Evolutionary conservation across 352 stramenopile species (phyloP).

Genomic region (Globisporangium echinulatum): DNA sequence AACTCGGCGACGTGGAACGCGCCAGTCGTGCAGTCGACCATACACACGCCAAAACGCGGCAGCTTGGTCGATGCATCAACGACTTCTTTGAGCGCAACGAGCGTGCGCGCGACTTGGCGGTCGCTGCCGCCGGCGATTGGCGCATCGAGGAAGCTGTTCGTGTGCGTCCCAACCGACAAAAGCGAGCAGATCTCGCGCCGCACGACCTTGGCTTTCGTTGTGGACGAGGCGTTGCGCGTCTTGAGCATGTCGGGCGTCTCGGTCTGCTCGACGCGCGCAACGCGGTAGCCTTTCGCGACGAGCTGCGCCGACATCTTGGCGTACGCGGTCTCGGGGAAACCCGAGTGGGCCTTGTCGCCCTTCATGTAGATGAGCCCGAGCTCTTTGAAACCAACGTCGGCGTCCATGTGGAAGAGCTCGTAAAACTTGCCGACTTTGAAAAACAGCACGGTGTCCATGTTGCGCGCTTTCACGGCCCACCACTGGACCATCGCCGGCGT

Average conservation of each 20-base stretch:
- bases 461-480: conserved; percentile 97
- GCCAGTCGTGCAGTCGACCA: conserved; percentile 92
- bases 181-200: conserved; percentile 94
- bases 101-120: conserved; percentile 32
- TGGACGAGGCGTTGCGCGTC: conserved; percentile 78
- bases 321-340: conserved; percentile 98
- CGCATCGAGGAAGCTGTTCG: conserved; percentile 92
- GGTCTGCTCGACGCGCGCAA: conserved; percentile 98
- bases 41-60: conserved; percentile 87
- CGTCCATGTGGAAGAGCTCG: conserved; percentile 97
- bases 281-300: conserved; percentile 94
- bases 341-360: conserved; percentile 94
- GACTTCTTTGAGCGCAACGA: conserved; percentile 72
- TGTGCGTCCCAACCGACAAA: conserved; percentile 94
- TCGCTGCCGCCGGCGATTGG: conserved; percentile 49
- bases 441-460: conserved; percentile 98
- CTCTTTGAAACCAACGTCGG: conserved; percentile 95
- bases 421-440: conserved; percentile 99
- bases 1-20: conserved; percentile 96
- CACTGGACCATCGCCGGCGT: conserved; percentile 97
- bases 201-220: conserved; percentile 86
- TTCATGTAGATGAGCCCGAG: conserved; percentile 99
- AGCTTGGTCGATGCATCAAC: conserved; percentile 1
- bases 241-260: conserved; percentile 98
- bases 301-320: conserved; percentile 94